A percentile compares a stretch with the other conserved stretches of the same genome.
Evolutionary conservation across 345 rosid genomes (phyloP).

Genomic region (Arabidopsis suecica): DNA sequence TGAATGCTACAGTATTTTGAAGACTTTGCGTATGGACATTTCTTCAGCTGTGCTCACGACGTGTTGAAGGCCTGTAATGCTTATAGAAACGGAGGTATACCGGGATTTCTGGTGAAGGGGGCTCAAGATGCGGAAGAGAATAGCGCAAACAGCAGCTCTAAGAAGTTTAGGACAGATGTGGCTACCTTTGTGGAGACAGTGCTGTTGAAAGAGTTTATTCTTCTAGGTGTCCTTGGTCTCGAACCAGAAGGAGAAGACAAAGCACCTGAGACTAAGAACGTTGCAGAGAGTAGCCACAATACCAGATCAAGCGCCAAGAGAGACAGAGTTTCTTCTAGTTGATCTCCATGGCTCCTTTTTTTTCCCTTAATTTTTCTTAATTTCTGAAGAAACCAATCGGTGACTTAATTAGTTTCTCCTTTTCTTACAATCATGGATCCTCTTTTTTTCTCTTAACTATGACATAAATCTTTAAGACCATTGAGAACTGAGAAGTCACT

Average conservation of each 20-base stretch:
- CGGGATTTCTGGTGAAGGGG: conserved; percentile 64
- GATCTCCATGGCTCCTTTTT: conserved; percentile 1
- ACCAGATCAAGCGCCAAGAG: conserved; percentile 37
- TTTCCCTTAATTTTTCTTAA: neutral
- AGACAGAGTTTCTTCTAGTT: conserved; percentile 34
- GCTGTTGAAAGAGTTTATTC: conserved; percentile 56
- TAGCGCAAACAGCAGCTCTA: conserved; percentile 48
- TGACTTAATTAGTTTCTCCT: conserved; percentile 6
- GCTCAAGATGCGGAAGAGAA: conserved; percentile 58
- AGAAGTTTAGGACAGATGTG: conserved; percentile 51
- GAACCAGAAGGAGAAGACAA: conserved; percentile 36
- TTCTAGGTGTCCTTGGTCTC: conserved; percentile 54
- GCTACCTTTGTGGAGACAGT: conserved; percentile 44
- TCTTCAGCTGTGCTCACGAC: conserved; percentile 62
- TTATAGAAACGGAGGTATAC: conserved; percentile 72
- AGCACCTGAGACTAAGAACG: conserved; percentile 11
- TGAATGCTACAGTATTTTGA: conserved; percentile 67
- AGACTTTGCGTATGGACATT: conserved; percentile 77
- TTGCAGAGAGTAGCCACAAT: conserved; percentile 30
- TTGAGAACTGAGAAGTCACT: conserved; percentile 28
- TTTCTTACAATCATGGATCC: conserved; percentile 4
- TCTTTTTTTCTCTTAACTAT: neutral
- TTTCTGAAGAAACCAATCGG: conserved; percentile 13
- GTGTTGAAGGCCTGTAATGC: conserved; percentile 78
- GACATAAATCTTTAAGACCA: conserved; percentile 11